A percentile compares a stretch with the other conserved stretches of the same genome.
phyloP scores from a whole-genome alignment of 805 yeast genomes.

The Candida ficus region DNA sequence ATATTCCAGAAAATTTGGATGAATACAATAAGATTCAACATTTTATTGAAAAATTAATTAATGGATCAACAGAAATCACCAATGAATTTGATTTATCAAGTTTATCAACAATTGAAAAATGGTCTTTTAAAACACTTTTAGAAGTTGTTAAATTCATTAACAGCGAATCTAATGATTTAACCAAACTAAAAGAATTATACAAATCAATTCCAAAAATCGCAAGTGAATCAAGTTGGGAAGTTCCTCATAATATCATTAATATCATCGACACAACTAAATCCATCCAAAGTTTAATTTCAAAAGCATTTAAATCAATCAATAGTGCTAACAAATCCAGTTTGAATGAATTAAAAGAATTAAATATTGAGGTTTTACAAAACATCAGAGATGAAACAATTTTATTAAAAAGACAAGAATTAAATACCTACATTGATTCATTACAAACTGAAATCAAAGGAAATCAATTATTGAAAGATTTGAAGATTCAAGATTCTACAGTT shows the following conservation, averaged over 20 bases:
- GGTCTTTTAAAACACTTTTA: constrained; percentile 17
- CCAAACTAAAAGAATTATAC: constrained; percentile 4
- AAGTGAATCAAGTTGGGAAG: constrained; percentile 15
- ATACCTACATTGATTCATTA: background rate
- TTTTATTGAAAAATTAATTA: constrained; percentile 11
- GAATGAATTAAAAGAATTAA: constrained; percentile 16
- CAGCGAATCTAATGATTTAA: background rate
- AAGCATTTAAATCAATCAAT: background rate
- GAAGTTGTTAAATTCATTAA: constrained; percentile 7
- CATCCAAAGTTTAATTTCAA: constrained; percentile 12
- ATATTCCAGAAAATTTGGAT: constrained; percentile 8
- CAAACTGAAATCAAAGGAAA: constrained; percentile 2
- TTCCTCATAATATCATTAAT: constrained; percentile 14
- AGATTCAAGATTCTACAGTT: constrained; percentile 5
- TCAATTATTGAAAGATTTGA: constrained; percentile 10
- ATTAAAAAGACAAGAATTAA: constrained; percentile 7
- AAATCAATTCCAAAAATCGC: constrained; percentile 11
- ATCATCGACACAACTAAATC: constrained; percentile 18
- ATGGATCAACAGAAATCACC: constrained; percentile 7
- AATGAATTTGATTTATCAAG: constrained; percentile 7
- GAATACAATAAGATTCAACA: constrained; percentile 14
- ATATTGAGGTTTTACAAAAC: constrained; percentile 9
- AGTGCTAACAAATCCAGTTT: constrained; percentile 7
- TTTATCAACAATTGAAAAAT: constrained; percentile 17
- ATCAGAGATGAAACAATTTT: constrained; percentile 18